Evolutionary conservation across 192 early-diverging fungal species (phyloP), one percentile per base, ranked within the genome.

Genomic region (Haplosporangium gracile): DNA sequence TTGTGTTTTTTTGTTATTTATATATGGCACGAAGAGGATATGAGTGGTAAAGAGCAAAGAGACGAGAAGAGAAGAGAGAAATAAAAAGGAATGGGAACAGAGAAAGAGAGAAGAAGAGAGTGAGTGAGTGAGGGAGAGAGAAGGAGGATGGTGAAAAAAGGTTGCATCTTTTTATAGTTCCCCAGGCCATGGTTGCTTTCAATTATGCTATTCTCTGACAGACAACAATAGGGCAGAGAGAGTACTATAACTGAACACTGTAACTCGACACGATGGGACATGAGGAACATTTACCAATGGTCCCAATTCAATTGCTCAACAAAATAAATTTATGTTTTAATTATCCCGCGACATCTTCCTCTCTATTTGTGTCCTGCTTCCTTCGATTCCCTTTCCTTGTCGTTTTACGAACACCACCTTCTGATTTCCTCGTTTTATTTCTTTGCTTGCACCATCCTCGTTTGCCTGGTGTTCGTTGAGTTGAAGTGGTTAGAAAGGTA

Each of bases 101-200:
- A 70, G 36, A 68, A 9, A 36, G 32, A 32, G 18, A 45, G 36
- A 43, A 68, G 63, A 69, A 68, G n/a, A 34, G 32, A 47, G n/a
- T n/a, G n/a, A 42, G 65, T 26, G 29, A 69, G 70, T 8, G 60
- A 65, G 36, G 11, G 29, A 39, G 49, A 70, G 32, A 78, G 24
- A 49, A 26, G 10, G 7, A 72, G 60, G 60, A 72, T 45, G 42
- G 71, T 72, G 71, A 8, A 72, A 72, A 68, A 75, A 40, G 74
- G 63, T 72, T 5, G 60, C 75, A 82, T 82, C 80, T 82, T 82
- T 82, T 82, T 82, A 82, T 82, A 82, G 80, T 82, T 32, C 24
- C 51, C 51, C 60, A 26, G 51, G 72, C 43, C 72, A 72, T 74
- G 79, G 72, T 57, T 68, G 40, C 78, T 80, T 72, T 45, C 24